Base-by-base conservation (phyloP, 169 alveolate species). In the Plasmodium malariae region DNA sequence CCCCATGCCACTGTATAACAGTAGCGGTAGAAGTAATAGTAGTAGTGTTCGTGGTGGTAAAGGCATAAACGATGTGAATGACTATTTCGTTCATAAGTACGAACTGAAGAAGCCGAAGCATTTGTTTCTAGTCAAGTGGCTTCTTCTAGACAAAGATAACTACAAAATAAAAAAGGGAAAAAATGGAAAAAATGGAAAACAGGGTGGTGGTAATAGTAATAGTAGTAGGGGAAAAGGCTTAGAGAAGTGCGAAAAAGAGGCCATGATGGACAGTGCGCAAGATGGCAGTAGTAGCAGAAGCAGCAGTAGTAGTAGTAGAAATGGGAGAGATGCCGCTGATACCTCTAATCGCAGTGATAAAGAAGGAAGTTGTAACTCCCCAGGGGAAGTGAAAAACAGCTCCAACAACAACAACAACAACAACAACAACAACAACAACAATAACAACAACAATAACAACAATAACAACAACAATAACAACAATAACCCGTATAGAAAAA, bases 21-120 rank as follows among this genome's bases (percentile, higher is more conserved):
- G n/a, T 11, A 34, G n/a, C n/a, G 32, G 32, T 34, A 55, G n/a
- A 24, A 26, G 14, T 9, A 7, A 26, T 57, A 21, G 1, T 32
- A n/a, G 48, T 17, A 34, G 2, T 17, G 17, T 37, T 37, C 57
- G 12, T 28, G 36, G 26, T 5, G 43, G 7, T 30, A 49, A 3
- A 11, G 28, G 43, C 19, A 32, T 55, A 0, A 11, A 30, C 19
- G 73, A 65, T 6, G 43, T 74, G 4, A 74, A 73, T 57, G 55
- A 36, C 30, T 74, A 74, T 37, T 74, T 74, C 26, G 32, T 55
- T 45, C 71, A 74, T 43, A 26, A 55, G 14, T 74, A 74, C 40
- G 88, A 74, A 55, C 24, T 74, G 54, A 74, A 74, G 40, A 74
- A 74, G 12, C 88, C 88, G 1, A 74, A 57, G 60, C 67, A 74